Evolutionary conservation across 2,329 filamentous ascomycete genomes (phyloP), one percentile per base, ranked within the genome.

Genomic region (Colletotrichum theobromicola): DNA sequence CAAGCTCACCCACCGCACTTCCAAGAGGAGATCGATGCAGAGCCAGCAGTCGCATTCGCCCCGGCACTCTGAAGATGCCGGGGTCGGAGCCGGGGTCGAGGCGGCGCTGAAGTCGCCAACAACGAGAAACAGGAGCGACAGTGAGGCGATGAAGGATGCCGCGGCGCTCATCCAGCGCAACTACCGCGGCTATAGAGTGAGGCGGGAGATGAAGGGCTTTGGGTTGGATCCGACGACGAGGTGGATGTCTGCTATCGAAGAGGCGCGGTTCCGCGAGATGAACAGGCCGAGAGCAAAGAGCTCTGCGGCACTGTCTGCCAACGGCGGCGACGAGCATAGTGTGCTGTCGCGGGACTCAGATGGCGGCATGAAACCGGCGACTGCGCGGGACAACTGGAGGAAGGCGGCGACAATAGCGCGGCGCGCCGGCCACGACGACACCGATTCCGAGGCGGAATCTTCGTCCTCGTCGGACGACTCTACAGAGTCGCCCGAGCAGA

Each of bases 131-230:
- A 61, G 70, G 67, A 46, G 63, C 65, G 68, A 62, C 63, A 60
- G 72, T 53, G 79, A 82, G 7, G 78, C 79, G 6, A 60, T 77
- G 32, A 80, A 83, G 30, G 84, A 86, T 64, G 91, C 91, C 4
- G 91, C 90, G 5, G 85, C 84, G 26, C 79, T 91, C 30, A 93
- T 93, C 61, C 91, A 95, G 85, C 91, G 93, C 77, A 93, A 92
- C 30, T 97, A 95, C 81, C 89, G 95, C 37, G 94, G 95, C 7
- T 94, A 97, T 82, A 89, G 94, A 68, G 89, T 91, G 63, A 89
- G 95, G 57, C 87, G 95, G 62, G 92, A 95, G 81, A 87, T 97
- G 78, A 83, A 90, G 53, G 95, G 95, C 0, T 87, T 93, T 77
- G 90, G 90, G 2, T 82, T 97, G 37, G 90, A 94, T 81, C 89